phyloP scores from a whole-genome alignment of 805 yeast species.

The Kazachstania bromeliacearum region DNA sequence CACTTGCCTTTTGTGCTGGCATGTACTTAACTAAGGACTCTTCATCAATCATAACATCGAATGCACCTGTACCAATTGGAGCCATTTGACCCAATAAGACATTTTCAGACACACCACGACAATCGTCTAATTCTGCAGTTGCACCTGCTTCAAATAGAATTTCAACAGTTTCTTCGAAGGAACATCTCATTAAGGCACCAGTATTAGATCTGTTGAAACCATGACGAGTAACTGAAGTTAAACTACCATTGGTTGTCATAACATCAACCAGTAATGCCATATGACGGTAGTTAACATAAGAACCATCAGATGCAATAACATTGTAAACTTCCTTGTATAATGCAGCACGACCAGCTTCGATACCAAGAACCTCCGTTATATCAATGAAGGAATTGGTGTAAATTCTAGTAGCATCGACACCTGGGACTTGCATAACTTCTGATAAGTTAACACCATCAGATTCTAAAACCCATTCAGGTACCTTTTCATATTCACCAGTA shows the following conservation, averaged over 20 bases:
- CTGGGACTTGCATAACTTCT: slow-evolving; percentile 89
- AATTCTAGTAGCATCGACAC: slow-evolving; percentile 83
- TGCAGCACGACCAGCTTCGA: slow-evolving; percentile 95
- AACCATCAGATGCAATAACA: slow-evolving; percentile 99
- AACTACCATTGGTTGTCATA: slow-evolving; percentile 96
- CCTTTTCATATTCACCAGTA: slow-evolving; percentile 79
- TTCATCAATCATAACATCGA: slow-evolving; percentile 92
- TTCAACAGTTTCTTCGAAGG: slow-evolving; percentile 98
- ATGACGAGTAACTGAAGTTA: slow-evolving; percentile 98
- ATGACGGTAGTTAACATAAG: slow-evolving; percentile 96
- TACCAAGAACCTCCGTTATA: slow-evolving; percentile 88
- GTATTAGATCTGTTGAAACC: slow-evolving; percentile 98
- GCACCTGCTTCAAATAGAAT: slow-evolving; percentile 97
- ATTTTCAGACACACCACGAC: slow-evolving; percentile 97
- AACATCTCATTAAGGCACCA: slow-evolving; percentile 98
- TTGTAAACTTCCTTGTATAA: slow-evolving; percentile 88
- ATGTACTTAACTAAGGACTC: slow-evolving; percentile 53
- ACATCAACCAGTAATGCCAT: slow-evolving; percentile 96
- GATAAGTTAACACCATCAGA: slow-evolving; percentile 96
- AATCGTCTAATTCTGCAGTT: slow-evolving; percentile 93
- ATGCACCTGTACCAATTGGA: slow-evolving; percentile 97
- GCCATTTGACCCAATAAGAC: slow-evolving; percentile 97
- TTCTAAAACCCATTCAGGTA: slow-evolving; percentile 96
- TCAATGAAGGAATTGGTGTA: slow-evolving; percentile 97
- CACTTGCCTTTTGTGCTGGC: slow-evolving; percentile 35